Evolutionary conservation across 345 rosid species (phyloP).

Genomic region (Ceriops tagal): DNA sequence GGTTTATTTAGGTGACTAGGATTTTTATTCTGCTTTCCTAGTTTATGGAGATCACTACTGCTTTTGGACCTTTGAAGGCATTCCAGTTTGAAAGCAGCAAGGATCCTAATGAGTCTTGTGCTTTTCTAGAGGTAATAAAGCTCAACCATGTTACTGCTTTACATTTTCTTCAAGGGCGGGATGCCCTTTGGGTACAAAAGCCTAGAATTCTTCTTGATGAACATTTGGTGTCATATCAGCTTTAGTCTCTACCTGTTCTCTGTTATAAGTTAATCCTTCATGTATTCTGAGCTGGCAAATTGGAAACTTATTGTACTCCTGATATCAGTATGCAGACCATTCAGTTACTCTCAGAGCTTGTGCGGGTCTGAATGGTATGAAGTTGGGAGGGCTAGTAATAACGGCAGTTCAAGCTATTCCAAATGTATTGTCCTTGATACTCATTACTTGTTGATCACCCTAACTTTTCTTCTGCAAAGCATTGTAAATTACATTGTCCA

Average conservation of each 20-base stretch:
- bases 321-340: slow-evolving; percentile 63
- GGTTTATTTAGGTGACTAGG: slow-evolving; percentile 1
- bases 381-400: slow-evolving; percentile 76
- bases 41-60: slow-evolving; percentile 80
- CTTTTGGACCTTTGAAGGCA: slow-evolving; percentile 82
- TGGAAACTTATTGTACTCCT: not conserved
- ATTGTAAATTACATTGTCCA: not conserved
- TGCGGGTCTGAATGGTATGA: slow-evolving; percentile 87
- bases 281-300: slow-evolving; percentile 11
- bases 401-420: slow-evolving; percentile 75
- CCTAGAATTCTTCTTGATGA: not conserved
- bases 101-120: slow-evolving; percentile 38
- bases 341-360: slow-evolving; percentile 72
- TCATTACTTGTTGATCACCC: slow-evolving; percentile 6
- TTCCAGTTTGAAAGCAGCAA: slow-evolving; percentile 49
- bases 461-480: slow-evolving; percentile 7
- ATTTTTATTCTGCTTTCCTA: slow-evolving; percentile 36
- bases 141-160: slow-evolving; percentile 11
- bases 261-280: not conserved
- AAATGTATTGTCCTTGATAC: slow-evolving; percentile 46
- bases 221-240: not conserved
- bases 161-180: slow-evolving; percentile 8
- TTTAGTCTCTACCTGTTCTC: not conserved
- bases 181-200: not conserved
- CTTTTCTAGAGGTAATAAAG: slow-evolving; percentile 78